Base-by-base conservation (phyloP, 2,329 filamentous ascomycete species). In the Nemania sp. region DNA sequence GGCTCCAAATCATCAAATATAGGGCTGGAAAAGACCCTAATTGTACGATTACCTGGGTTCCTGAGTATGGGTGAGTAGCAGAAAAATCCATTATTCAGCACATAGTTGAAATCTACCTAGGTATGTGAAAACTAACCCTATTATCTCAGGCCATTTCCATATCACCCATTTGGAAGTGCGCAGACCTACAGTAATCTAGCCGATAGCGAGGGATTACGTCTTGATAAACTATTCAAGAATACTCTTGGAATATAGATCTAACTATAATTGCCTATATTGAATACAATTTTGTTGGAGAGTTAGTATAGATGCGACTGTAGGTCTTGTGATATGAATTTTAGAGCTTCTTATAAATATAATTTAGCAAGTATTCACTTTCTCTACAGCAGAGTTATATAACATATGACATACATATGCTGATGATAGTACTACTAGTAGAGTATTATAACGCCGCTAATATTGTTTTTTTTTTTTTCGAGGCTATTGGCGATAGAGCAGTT, bases 51-150 rank as follows among this genome's bases (percentile, higher is more conserved):
- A 62, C 49, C 32, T 62, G 49, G 35, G 59, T 62, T 54, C 51
- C 35, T 10, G 59, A 62, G 32, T 62, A 62, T 24, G 59, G 59
- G 59, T 62, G 49, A 62, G 59, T 62, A 32, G 7, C 26, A 22
- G 18, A 15, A 6, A 8, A 32, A 6, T 45, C 32, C 15, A 26
- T 11, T 29, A 41, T 29, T 15, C 7, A 43, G 8, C 5, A 10
- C 5, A 15, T 45, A 45, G 3, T 24, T 22, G 5, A 22, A 45
- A 8, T 32, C n/a, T 20, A 32, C 8, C 4, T 18, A 5, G 53
- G 11, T 29, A 22, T 45, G 8, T 32, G 29, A 32, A 32, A 47
- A 32, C 32, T 62, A 22, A 43, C 24, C 27, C 15, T 8, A 29
- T 29, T 45, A 6, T 18, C 24, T 6, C 32, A 62, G 51, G 2